phyloP scores from a whole-genome alignment of 768 basidiomycete genomes.

The Macrolepiota dolichaula region DNA sequence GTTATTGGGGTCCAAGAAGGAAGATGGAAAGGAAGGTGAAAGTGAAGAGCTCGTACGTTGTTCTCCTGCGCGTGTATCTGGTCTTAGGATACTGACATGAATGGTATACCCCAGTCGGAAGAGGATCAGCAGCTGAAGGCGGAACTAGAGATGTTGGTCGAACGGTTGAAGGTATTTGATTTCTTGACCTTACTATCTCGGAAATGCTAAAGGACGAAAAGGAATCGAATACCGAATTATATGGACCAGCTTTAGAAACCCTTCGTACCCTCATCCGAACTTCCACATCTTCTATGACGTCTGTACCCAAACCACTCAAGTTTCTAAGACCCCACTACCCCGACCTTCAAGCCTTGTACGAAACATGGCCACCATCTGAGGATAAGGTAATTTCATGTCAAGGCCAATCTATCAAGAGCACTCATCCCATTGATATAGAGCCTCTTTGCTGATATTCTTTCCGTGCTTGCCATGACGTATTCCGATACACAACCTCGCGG shows the following conservation, averaged over 20 bases:
- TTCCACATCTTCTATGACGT: constrained; percentile 98
- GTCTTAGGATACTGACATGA: constrained; percentile 5
- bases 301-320: constrained; percentile 97
- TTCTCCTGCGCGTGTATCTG: background rate
- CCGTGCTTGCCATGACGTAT: constrained; percentile 99
- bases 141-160: constrained; percentile 96
- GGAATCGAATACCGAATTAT: constrained; percentile 86
- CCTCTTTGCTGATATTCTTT: constrained; percentile 94
- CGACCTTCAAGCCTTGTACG: constrained; percentile 78
- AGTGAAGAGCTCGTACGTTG: constrained; percentile 77
- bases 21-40: constrained; percentile 50
- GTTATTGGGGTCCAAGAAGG: constrained; percentile 44
- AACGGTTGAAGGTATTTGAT: constrained; percentile 76
- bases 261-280: constrained; percentile 92
- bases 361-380: constrained; percentile 74
- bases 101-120: constrained; percentile 61
- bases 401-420: background rate
- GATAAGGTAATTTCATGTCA: constrained; percentile 54
- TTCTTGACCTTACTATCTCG: constrained; percentile 13
- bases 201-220: constrained; percentile 27
- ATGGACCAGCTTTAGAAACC: constrained; percentile 89
- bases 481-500: constrained; percentile 97
- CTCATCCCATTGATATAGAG: constrained; percentile 46
- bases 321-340: constrained; percentile 95
- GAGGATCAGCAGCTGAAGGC: constrained; percentile 92